Base-by-base conservation (phyloP, 768 basidiomycete genomes). In the Hygrophorus russula region DNA sequence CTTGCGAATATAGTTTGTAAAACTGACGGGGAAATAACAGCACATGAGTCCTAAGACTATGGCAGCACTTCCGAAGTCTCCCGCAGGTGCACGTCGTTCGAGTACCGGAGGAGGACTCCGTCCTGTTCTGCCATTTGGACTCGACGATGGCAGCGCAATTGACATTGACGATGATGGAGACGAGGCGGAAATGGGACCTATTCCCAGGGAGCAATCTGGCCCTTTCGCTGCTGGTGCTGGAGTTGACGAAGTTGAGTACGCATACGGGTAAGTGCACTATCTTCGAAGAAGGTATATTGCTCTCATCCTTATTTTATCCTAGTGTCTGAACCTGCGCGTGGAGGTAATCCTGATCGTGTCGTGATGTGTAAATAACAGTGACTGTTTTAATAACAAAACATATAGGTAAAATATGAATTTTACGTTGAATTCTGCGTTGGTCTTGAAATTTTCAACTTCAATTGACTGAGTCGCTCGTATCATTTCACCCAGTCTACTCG, bases 31-130 rank as follows among this genome's bases (percentile, higher is more conserved):
- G 49, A 28, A 19, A n/a, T 47, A 15, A 14, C 50, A 92, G 92
- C 92, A 94, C 56, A 86, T 97, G 83, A 94, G 93, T 50, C 90
- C 91, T 3, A 87, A 89, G 62, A 93, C 91, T 2, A 85, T 97
- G 78, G 86, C 87, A 10, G 84, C 90, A 7, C 68, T 97, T 37
- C 87, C 92, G 0, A 92, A 92, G 59, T 93, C 90, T 0, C 92
- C 92, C 13, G 83, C 83, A 12, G 82, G 84, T 34, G 69, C 70
- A 38, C 74, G 92, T 18, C 75, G 91, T 18, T 86, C 87, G 28
- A 89, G 86, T 48, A 84, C 88, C 5, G 89, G 89, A 28, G 74
- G 75, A 19, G 80, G 88, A 11, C 72, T 97, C 38, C 78, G 92
- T 28, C 91, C 93, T 11, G 80, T 96, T 34, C 58, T 65, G 67